Evolutionary conservation across 1,284 basidiomycete species (phyloP).

Genomic region (Boletus semigastroideus): DNA sequence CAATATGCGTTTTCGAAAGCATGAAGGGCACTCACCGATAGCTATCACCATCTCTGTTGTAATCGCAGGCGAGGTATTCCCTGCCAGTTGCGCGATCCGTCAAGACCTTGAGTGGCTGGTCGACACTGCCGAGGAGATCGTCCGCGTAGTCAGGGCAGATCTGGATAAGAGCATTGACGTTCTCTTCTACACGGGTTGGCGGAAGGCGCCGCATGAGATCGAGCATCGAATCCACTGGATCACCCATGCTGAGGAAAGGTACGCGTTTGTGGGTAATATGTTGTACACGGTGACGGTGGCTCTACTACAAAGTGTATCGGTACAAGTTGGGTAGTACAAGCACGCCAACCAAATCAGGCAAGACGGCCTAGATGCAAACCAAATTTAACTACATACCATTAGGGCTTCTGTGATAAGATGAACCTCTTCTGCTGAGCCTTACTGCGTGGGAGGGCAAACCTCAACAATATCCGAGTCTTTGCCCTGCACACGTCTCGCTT

Average conservation of each 20-base stretch:
- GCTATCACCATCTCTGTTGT: conserved; percentile 95
- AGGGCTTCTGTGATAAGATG: no score
- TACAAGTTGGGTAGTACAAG: background rate
- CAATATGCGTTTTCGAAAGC: background rate
- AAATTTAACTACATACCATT: no score
- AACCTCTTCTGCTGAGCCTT: no score
- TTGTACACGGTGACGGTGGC: background rate
- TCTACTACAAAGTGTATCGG: background rate
- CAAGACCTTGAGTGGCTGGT: conserved; percentile 87
- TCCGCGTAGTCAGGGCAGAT: conserved; percentile 96
- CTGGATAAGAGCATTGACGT: conserved; percentile 78
- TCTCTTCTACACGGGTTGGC: conserved; percentile 87
- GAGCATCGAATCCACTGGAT: conserved; percentile 85
- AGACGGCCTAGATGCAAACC: background rate
- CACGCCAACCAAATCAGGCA: conserved; percentile 14
- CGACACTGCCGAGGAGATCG: conserved; percentile 92
- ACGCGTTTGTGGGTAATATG: conserved; percentile 7
- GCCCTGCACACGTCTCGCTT: conserved; percentile 27
- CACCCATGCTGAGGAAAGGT: conserved; percentile 49
- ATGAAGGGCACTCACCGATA: conserved; percentile 63
- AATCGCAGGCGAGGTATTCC: conserved; percentile 96
- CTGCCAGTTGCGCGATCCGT: conserved; percentile 78
- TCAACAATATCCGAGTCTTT: conserved; percentile 15
- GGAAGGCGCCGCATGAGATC: conserved; percentile 96
- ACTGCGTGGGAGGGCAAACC: background rate